Percentiles rank a stretch among this genome's conserved stretches.
Conservation (phyloP, 352 stramenopile genomes). For the Pythium brassicae region DNA sequence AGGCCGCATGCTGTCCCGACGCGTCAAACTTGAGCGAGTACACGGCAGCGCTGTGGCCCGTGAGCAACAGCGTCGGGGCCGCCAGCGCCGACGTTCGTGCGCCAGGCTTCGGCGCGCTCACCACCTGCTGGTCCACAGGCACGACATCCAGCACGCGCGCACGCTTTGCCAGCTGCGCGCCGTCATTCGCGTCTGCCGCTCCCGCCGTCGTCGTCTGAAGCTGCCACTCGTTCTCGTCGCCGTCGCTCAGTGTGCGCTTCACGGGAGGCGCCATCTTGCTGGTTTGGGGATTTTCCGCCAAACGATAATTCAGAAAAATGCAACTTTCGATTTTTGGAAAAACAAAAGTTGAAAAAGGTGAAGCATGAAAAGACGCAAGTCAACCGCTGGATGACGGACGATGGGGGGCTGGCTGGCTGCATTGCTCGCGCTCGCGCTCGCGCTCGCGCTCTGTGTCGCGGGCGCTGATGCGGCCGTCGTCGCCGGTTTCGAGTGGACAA, state of each 20-base stretch:
- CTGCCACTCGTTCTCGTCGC: constrained; percentile 3
- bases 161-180: constrained; percentile 52
- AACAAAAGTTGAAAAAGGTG: background rate
- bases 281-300: too few species aligned
- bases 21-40: constrained; percentile 82
- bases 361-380: too few species aligned
- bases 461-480: constrained; percentile 1
- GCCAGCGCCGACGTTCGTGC: constrained; percentile 63
- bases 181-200: constrained; percentile 7
- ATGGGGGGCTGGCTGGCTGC: too few species aligned
- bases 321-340: background rate
- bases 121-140: constrained; percentile 52
- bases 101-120: constrained; percentile 43
- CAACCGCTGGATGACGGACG: background rate
- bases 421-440: background rate
- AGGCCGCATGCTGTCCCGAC: constrained; percentile 62
- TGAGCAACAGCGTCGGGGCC: constrained; percentile 77
- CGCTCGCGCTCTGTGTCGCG: background rate
- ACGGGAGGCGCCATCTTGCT: constrained; percentile 3
- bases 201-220: background rate
- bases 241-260: constrained; percentile 20
- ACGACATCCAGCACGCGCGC: constrained; percentile 72
- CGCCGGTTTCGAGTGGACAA: constrained; percentile 17
- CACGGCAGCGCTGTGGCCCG: constrained; percentile 65
- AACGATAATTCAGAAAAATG: background rate